Base-by-base conservation (phyloP, 1,139 yeast genomes). In the Magnusiomyces suaveolens region DNA sequence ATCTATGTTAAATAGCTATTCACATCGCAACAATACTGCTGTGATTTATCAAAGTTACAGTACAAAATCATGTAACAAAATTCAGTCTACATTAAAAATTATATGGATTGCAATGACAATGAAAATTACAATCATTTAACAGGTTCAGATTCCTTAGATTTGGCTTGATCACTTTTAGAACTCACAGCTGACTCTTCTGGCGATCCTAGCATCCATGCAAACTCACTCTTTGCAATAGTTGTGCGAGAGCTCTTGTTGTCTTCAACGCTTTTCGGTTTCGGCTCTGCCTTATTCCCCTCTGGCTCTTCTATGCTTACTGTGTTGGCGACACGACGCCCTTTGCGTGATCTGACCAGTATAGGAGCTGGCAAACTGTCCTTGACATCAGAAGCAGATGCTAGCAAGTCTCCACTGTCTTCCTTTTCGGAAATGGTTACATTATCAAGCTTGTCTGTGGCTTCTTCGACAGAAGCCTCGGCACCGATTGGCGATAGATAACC, bases 201-300 rank as follows among this genome's bases (percentile, higher is more conserved):
- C 3, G 41, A 8, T 36, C 54, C 52, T n/a, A 55, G 23, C 54
- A 55, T 55, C 56, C 55, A 55, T 3, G 57, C 36, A 53, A 55
- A 55, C 36, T 55, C 56, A 49, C 57, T 55, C 32, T 55, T 51
- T 2, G 53, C 57, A n/a, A 55, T 39, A 4, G 53, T 41, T 2
- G 55, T 51, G n/a, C 57, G 50, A 32, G 52, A 52, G 1, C 53
- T 50, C 25, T 41, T 41, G 8, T 8, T 10, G 44, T 18, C 25
- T 18, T 8, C 44, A 16, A 3, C 41, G 4, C 6, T 12, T 29
- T 12, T 36, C 16, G 18, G 16, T 36, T 36, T n/a, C 18, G 41
- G 41, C 16, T 36, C 16, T 36, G 41, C 10, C 41, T 36, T 36
- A 18, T 36, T 36, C 8, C 18, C 16, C 3, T 36, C 41, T 10